Conservation (phyloP, 2,329 filamentous ascomycete genomes). For the Thermothelomyces thermophilus region DNA sequence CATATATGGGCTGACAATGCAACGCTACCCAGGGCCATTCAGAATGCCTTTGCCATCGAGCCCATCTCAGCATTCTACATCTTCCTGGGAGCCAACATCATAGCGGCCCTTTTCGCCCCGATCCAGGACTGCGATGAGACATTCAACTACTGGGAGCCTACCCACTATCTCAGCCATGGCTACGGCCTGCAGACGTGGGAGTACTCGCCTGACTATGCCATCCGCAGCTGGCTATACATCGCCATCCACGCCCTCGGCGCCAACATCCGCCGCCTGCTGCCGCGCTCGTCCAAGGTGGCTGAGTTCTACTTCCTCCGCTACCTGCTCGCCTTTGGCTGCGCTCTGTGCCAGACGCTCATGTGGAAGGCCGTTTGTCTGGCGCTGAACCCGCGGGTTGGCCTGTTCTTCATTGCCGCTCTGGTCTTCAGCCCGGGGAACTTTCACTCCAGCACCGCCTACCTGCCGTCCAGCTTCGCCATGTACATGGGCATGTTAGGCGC, state of each 20-base stretch:
- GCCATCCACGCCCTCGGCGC: constrained; percentile 68
- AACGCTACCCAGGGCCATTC: constrained; percentile 31
- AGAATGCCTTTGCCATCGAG: constrained; percentile 57
- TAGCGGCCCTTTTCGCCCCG: constrained; percentile 76
- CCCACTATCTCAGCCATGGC: constrained; percentile 87
- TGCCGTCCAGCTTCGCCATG: constrained; percentile 97
- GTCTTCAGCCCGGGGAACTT: constrained; percentile 86
- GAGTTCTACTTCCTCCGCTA: constrained; percentile 88
- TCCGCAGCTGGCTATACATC: constrained; percentile 91
- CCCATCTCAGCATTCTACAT: constrained; percentile 74
- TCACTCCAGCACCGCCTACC: constrained; percentile 76
- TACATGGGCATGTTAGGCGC: constrained; percentile 82
- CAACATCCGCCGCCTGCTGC: constrained; percentile 58
- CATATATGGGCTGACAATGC: constrained; percentile 6
- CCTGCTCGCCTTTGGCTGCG: constrained; percentile 67
- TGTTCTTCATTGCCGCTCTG: constrained; percentile 74
- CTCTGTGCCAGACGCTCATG: constrained; percentile 73
- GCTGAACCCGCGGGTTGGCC: constrained; percentile 74
- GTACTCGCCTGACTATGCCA: constrained; percentile 90
- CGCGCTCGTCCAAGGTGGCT: constrained; percentile 54
- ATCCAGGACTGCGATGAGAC: constrained; percentile 98
- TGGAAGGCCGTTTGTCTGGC: constrained; percentile 70
- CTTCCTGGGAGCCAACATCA: constrained; percentile 64
- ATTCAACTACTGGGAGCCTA: constrained; percentile 98
- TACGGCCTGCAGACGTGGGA: constrained; percentile 98